A percentile compares a stretch with the other conserved stretches of the same genome.
phyloP scores from a whole-genome alignment of 257 asterid species.

The Osmanthus fragrans region DNA sequence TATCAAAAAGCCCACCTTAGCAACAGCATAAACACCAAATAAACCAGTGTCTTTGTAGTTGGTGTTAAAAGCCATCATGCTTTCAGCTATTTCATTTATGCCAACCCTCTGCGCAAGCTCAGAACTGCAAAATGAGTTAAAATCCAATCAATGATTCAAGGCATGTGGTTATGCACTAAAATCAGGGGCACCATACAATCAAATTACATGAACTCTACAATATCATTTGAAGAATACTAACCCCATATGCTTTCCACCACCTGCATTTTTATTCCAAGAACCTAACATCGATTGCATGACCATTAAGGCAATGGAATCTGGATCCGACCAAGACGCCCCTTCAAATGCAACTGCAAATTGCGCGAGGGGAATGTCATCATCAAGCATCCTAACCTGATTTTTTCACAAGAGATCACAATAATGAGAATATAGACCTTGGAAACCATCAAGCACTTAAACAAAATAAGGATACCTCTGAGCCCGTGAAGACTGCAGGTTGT shows the following conservation, averaged over 20 bases:
- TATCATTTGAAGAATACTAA: slow-evolving; percentile 29
- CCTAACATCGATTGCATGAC: slow-evolving; percentile 86
- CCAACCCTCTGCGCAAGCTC: slow-evolving; percentile 68
- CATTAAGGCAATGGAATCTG: slow-evolving; percentile 77
- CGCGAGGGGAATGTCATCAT: slow-evolving; percentile 75
- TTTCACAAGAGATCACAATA: slow-evolving; percentile 13
- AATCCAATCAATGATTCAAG: slow-evolving; percentile 22
- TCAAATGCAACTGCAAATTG: slow-evolving; percentile 88
- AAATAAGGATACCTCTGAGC: slow-evolving; percentile 70
- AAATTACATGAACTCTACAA: neutral
- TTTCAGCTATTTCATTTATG: slow-evolving; percentile 78
- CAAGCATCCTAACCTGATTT: slow-evolving; percentile 70
- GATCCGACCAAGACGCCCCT: slow-evolving; percentile 95
- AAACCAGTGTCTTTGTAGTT: slow-evolving; percentile 90
- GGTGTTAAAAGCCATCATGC: slow-evolving; percentile 88
- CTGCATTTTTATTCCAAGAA: slow-evolving; percentile 70
- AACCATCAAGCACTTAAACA: slow-evolving; percentile 22
- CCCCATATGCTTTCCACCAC: slow-evolving; percentile 93
- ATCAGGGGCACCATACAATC: neutral
- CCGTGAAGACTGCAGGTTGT: slow-evolving; percentile 79
- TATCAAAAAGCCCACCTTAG: slow-evolving; percentile 51
- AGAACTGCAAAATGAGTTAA: slow-evolving; percentile 48
- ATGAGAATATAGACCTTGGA: slow-evolving; percentile 5
- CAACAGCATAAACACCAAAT: slow-evolving; percentile 87
- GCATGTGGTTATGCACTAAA: slow-evolving; percentile 3